Base-by-base conservation (phyloP, 78 protist genomes). In the Dictyostelium brefeldianum region DNA sequence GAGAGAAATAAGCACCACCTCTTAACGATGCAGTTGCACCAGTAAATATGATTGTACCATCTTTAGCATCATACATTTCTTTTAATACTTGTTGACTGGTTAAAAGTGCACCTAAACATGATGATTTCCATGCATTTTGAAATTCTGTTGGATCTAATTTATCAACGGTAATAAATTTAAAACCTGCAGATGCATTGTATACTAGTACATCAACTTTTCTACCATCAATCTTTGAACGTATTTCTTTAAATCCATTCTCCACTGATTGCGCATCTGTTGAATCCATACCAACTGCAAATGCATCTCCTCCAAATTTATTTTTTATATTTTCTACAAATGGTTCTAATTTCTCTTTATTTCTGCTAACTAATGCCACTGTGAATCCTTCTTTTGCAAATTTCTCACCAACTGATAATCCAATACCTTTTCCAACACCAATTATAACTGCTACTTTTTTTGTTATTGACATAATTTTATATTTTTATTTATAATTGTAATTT, bases 1-100 rank as follows among this genome's bases (percentile, higher is more conserved):
- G 27, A 15, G 59, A 50, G 14, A 89, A 91, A 10, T 51, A 17
- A 20, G 83, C 89, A 22, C 79, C 47, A 27, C 96, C 96, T 31
- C 79, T 70, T 14, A 89, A 20, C 18, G 96, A 89, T 3, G 96
- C 94, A 71, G 96, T 94, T 17, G 96, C 96, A 11, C 96, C 96
- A 41, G 96, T 94, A 18, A 94, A 83, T 10, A 94, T 57, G 83
- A 94, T 78, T 12, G 96, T 83, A 31, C 96, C 96, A 20, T 87
- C 10, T 43, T 94, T 83, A 20, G 14, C 27, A 4, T 27, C 73
- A 6, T 87, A n/a, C 94, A 89, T 87, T n/a, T 20, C 47, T 14
- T 85, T 92, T 31, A 94, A 27, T 11, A 94, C 93, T 56, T 94
- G 96, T 36, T 94, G 81, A 36, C 54, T 46, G 10, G 91, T 20